Evolutionary conservation across 1,284 basidiomycete genomes (phyloP).

Genomic region (Fomitopsis palustris): DNA sequence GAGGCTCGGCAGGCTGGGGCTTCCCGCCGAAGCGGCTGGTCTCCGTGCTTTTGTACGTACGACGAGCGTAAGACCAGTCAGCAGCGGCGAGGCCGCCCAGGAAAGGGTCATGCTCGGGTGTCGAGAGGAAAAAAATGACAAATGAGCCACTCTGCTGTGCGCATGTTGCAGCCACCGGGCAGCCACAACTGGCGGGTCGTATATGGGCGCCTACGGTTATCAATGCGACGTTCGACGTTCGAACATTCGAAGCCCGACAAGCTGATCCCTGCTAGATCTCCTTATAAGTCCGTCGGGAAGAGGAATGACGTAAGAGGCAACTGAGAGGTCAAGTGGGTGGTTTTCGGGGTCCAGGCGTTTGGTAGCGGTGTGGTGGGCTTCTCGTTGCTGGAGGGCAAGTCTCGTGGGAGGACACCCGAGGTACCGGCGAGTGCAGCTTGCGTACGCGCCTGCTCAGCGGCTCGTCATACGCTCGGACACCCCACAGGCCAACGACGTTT

Average conservation of each 20-base stretch:
- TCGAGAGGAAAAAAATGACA: background rate
- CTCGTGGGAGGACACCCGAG: background rate
- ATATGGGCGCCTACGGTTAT: background rate
- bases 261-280: background rate
- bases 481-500: background rate
- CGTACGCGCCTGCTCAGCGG: background rate
- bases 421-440: background rate
- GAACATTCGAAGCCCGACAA: background rate
- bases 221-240: background rate
- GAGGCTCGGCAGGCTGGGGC: conserved; percentile 35
- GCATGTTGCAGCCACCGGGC: too few species aligned
- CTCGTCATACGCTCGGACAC: background rate
- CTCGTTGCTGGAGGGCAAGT: background rate
- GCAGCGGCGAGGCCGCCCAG: background rate
- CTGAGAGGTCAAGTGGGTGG: background rate
- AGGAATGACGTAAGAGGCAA: background rate
- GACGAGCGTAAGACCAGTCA: background rate
- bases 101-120: background rate
- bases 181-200: background rate
- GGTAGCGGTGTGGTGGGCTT: background rate
- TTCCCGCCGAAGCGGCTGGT: conserved; percentile 22
- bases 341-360: background rate
- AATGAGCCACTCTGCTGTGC: background rate
- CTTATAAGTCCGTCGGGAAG: background rate
- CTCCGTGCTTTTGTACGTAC: conserved; percentile 20